phyloP scores from a whole-genome alignment of 108 stramenopile genomes.

The Fistulifera pelliculosa region DNA sequence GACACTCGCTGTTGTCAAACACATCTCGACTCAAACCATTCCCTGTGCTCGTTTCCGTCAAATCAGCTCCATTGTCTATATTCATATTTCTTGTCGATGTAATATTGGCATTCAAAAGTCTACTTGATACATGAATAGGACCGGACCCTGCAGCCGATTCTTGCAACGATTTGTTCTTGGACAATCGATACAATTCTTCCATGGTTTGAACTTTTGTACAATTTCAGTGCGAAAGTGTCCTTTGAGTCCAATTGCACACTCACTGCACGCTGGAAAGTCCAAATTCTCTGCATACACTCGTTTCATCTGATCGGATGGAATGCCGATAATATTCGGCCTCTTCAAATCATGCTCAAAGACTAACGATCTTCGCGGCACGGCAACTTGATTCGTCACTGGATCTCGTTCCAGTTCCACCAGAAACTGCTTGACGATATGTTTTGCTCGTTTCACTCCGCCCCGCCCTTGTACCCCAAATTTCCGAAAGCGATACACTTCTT shows the following conservation, averaged over 20 bases:
- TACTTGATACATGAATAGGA: too few species aligned
- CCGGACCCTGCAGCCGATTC: too few species aligned
- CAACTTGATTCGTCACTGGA: too few species aligned
- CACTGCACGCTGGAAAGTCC: constrained; percentile 7
- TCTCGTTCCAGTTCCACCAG: too few species aligned
- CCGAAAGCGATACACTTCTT: constrained; percentile 57
- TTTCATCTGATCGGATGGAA: background rate
- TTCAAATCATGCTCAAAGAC: constrained; percentile 1
- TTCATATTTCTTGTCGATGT: too few species aligned
- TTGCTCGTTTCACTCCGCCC: constrained; percentile 22
- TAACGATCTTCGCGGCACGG: background rate
- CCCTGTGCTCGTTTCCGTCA: too few species aligned
- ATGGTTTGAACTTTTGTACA: background rate
- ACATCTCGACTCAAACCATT: too few species aligned
- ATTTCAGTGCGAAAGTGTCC: background rate
- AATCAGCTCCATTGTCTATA: too few species aligned
- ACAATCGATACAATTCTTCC: too few species aligned
- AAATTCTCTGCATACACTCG: background rate
- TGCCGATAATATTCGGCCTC: background rate
- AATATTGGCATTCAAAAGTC: too few species aligned
- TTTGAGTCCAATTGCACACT: constrained; percentile 6
- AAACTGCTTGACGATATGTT: constrained; percentile 20
- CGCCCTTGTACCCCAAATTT: constrained; percentile 30
- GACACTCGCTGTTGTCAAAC: constrained; percentile 53
- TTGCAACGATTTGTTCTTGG: too few species aligned